Evolutionary conservation across 2,329 filamentous ascomycete genomes (phyloP).

Genomic region (Fusarium sp.): DNA sequence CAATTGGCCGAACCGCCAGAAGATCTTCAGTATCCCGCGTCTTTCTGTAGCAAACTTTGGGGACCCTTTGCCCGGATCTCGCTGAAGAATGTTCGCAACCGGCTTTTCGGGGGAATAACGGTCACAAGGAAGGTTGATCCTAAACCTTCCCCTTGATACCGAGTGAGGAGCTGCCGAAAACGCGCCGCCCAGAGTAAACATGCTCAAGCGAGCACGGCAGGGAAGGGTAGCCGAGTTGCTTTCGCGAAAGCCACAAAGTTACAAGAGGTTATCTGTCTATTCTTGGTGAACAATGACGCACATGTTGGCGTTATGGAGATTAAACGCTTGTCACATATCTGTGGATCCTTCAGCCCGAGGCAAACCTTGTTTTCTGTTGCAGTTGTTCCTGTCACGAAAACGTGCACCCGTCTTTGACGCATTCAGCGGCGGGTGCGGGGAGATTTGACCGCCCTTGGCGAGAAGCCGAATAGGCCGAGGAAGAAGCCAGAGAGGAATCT

Average conservation of each 20-base stretch:
- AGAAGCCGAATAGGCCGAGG: constrained; percentile 8
- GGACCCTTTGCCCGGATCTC: constrained; percentile 15
- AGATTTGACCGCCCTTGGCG: constrained; percentile 6
- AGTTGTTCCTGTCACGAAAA: constrained; percentile 13
- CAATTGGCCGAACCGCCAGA: background rate
- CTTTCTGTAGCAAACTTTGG: background rate
- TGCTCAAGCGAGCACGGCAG: constrained; percentile 29
- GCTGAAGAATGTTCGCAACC: constrained; percentile 26
- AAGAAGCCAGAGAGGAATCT: background rate
- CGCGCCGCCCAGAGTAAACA: background rate
- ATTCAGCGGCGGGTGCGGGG: constrained; percentile 28
- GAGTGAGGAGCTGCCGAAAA: constrained; percentile 14
- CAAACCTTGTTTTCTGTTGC: constrained; percentile 10
- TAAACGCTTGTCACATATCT: constrained; percentile 21
- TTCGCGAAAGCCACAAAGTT: constrained; percentile 19
- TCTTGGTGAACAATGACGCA: constrained; percentile 32
- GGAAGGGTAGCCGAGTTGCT: constrained; percentile 6
- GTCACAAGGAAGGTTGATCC: constrained; percentile 14
- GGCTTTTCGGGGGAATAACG: constrained; percentile 7
- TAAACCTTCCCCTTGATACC: background rate
- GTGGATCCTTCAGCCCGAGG: background rate
- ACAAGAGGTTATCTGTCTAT: constrained; percentile 10
- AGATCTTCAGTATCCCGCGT: background rate
- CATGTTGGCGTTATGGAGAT: constrained; percentile 11
- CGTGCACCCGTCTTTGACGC: constrained; percentile 19